These are phyloP conservation scores for Agroathelia rolfsii DNA, from an alignment of 1,284 basidiomycete genomes.

Conservation along the genomic window DNA sequence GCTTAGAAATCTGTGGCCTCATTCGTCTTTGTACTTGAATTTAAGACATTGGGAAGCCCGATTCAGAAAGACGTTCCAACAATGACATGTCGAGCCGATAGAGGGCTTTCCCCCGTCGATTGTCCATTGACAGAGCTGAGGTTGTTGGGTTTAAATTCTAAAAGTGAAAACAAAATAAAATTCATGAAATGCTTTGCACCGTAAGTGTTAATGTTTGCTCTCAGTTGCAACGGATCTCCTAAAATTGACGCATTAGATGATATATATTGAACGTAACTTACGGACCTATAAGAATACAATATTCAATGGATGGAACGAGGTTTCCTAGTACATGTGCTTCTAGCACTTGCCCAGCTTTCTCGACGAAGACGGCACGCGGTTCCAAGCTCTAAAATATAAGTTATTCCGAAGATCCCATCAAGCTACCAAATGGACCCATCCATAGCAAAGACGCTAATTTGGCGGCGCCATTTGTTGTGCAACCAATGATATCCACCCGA, in stretches of 20 bases:
- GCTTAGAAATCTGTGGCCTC: constrained; percentile 41
- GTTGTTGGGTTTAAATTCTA: too few relatives aligned
- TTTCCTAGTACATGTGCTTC: constrained; percentile 61
- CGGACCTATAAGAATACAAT: constrained; percentile 10
- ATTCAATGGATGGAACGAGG: constrained; percentile 39
- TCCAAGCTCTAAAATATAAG: constrained; percentile 31
- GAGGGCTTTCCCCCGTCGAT: constrained; percentile 30
- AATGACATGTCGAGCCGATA: constrained; percentile 54
- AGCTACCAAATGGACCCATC: constrained; percentile 22
- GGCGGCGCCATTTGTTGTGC: constrained; percentile 66
- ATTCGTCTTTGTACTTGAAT: constrained; percentile 55
- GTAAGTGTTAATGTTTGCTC: constrained; percentile 57
- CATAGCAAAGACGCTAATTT: constrained; percentile 48
- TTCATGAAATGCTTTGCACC: too few relatives aligned
- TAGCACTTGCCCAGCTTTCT: constrained; percentile 71
- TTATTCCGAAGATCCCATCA: constrained; percentile 5
- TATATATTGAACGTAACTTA: constrained; percentile 25
- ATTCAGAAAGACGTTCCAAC: constrained; percentile 47
- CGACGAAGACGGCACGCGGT: constrained; percentile 48
- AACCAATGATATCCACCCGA: constrained; percentile 54
- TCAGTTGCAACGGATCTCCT: constrained; percentile 62
- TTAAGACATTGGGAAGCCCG: constrained; percentile 44
- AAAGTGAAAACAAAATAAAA: too few relatives aligned
- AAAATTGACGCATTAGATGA: constrained; percentile 60
- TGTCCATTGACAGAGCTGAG: constrained; percentile 47